Conservation (phyloP, 1,284 basidiomycete species). For the Irpex sp. region DNA sequence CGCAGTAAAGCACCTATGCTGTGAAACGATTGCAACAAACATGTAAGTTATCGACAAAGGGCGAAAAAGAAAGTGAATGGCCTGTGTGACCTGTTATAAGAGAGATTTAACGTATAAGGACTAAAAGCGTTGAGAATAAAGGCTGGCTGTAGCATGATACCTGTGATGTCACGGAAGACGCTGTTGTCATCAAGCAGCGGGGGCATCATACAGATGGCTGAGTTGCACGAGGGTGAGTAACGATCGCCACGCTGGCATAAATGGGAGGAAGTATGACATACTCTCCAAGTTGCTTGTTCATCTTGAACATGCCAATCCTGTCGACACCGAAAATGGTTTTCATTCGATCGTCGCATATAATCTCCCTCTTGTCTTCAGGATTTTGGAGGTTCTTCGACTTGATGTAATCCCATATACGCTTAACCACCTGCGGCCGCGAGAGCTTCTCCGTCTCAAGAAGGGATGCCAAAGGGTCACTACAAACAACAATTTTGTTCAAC, state of each 20-base stretch:
- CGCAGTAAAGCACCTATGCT: neutral
- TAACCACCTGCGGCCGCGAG: conserved; percentile 86
- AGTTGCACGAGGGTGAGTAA: neutral
- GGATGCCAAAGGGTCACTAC: conserved; percentile 60
- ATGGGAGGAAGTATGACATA: conserved; percentile 35
- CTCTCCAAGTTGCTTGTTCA: conserved; percentile 82
- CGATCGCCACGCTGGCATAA: neutral
- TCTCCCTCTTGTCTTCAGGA: conserved; percentile 75
- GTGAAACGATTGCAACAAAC: neutral
- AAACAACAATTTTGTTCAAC: conserved; percentile 1
- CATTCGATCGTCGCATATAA: conserved; percentile 72
- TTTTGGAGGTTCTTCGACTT: conserved; percentile 78
- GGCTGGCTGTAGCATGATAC: neutral
- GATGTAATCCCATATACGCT: conserved; percentile 84
- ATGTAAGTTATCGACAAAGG: neutral
- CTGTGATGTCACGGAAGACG: neutral
- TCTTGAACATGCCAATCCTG: conserved; percentile 83
- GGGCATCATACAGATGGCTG: conserved; percentile 4
- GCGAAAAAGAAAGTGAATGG: neutral
- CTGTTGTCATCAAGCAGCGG: neutral
- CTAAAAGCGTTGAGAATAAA: neutral
- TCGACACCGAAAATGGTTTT: conserved; percentile 71
- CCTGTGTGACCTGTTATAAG: neutral
- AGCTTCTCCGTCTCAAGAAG: conserved; percentile 57
- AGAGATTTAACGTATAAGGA: neutral